phyloP scores from a whole-genome alignment of 805 yeast species.

The Candida sithepensis region DNA sequence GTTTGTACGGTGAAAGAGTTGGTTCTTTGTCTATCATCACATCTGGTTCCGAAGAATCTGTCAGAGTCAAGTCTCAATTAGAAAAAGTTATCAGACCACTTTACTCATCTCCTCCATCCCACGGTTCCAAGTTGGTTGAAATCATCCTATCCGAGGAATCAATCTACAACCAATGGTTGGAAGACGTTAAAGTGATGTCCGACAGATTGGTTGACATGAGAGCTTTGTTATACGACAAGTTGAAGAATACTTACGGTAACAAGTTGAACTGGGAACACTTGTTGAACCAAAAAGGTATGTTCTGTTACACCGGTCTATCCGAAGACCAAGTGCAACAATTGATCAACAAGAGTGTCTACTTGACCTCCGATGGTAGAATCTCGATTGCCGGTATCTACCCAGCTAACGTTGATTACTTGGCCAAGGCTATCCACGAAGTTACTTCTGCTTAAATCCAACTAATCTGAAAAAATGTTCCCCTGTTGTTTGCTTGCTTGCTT shows the following conservation, averaged over 20 bases:
- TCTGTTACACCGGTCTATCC: constrained; percentile 82
- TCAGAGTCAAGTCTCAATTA: constrained; percentile 58
- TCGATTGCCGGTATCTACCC: constrained; percentile 87
- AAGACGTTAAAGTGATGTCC: constrained; percentile 76
- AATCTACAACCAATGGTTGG: constrained; percentile 71
- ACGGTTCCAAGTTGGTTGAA: constrained; percentile 88
- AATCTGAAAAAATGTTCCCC: background rate
- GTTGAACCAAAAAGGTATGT: constrained; percentile 92
- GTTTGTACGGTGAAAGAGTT: constrained; percentile 91
- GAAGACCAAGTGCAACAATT: constrained; percentile 68
- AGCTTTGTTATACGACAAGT: constrained; percentile 53
- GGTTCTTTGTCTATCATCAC: constrained; percentile 74
- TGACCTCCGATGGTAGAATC: constrained; percentile 88
- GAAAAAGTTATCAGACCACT: constrained; percentile 81
- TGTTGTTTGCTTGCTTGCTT: background rate
- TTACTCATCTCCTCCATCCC: constrained; percentile 92
- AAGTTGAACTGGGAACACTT: constrained; percentile 80
- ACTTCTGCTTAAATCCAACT: constrained; percentile 24
- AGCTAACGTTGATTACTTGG: constrained; percentile 71
- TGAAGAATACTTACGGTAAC: constrained; percentile 48
- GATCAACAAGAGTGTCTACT: constrained; percentile 73
- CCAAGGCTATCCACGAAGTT: constrained; percentile 37
- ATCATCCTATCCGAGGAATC: constrained; percentile 59
- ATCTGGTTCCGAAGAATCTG: constrained; percentile 48
- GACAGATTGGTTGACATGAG: constrained; percentile 76